Base-by-base conservation (phyloP, 225 moss, liverwort and hornwort species). In the Thuidium tamariscinum region DNA sequence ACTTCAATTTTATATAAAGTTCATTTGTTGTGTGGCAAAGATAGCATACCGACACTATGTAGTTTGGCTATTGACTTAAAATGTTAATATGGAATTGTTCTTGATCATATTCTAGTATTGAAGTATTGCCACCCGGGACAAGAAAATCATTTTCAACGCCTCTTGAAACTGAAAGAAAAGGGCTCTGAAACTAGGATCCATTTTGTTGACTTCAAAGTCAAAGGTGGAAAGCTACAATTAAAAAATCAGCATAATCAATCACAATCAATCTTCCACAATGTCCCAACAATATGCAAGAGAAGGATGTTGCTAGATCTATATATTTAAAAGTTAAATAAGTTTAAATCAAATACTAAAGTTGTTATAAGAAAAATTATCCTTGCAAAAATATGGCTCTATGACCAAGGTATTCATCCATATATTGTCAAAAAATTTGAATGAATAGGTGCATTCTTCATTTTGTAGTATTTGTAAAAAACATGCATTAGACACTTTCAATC, bases 101-200 rank as follows among this genome's bases (percentile, higher is more conserved):
- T 79, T 88, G 66, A 84, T 51, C 2, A 39, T 62, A 66, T 85
- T 57, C 29, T 89, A 92, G 85, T 87, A 85, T 90, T 87, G 83
- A 89, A 92, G 87, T 83, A 89, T 86, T 87, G 87, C 81, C 85
- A 90, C 66, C 83, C 39, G 2, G 80, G 83, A 87, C 37, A 26
- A 83, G 87, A 74, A 22, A 34, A 89, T 82, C 89, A 89, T 56
- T 66, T 89, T 82, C 80, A 86, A 80, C 66, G 60, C 71, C 77
- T 90, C 64, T 83, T 92, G 44, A 85, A 87, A 83, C 7, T 22
- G 17, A 85, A 83, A 34, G 82, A 80, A 20, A 81, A 83, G 7
- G 79, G 49, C 41, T 82, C 39, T 5, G 2, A 63, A 10, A 42
- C 7, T 26, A 44, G 78, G 29, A 71, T 89, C 30, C 70, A 84